Evolutionary conservation across 345 rosid species (phyloP).

Genomic region (Trapa incisa): DNA sequence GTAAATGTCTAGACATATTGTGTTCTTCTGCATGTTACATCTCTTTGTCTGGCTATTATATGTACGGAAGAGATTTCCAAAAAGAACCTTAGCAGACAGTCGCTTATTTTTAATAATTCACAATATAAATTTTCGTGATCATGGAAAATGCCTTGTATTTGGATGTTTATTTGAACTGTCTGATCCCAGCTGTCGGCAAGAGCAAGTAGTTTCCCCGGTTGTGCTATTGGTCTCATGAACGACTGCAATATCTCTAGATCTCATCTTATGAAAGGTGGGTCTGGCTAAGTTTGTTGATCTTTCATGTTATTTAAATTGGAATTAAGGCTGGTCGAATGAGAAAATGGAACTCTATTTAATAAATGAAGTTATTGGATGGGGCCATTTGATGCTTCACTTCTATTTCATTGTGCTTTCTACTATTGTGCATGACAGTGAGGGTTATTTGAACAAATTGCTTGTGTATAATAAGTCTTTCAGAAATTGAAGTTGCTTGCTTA

Average conservation of each 20-base stretch:
- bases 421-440: too few species aligned
- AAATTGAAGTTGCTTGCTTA: too few species aligned
- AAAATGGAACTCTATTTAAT: background rate
- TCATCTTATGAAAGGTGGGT: slow-evolving; percentile 19
- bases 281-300: background rate
- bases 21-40: background rate
- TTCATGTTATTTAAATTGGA: background rate
- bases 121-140: background rate
- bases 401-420: background rate
- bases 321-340: background rate
- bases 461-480: too few species aligned
- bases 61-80: background rate
- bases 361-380: background rate
- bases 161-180: background rate
- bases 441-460: too few species aligned
- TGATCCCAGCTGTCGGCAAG: slow-evolving; percentile 19
- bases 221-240: slow-evolving; percentile 10
- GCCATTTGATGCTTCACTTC: background rate
- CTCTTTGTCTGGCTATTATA: background rate
- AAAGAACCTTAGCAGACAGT: too few species aligned
- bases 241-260: slow-evolving; percentile 7
- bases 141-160: background rate
- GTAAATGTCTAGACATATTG: background rate
- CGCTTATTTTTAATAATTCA: background rate
- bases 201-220: slow-evolving; percentile 20